Percentiles rank a stretch among this genome's conserved stretches.
Conservation (phyloP, 139 green algal genomes). For the Haematococcus lacustris region DNA sequence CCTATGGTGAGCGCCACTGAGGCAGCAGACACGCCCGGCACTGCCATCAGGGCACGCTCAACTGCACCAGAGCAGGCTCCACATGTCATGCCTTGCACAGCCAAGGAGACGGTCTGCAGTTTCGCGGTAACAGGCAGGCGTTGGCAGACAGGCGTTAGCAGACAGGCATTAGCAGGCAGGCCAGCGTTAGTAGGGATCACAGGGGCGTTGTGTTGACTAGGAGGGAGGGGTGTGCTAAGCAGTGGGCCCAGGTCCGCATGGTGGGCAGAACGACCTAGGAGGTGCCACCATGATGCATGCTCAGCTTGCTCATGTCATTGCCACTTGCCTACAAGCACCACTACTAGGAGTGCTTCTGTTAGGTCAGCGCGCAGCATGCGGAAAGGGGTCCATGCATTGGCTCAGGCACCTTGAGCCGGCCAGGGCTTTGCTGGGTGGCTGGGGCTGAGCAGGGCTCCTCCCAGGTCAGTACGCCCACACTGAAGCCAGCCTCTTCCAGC, state of each 20-base stretch:
- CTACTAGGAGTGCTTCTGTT: not conserved
- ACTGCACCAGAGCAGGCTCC: slow-evolving; percentile 61
- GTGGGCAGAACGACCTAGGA: not conserved
- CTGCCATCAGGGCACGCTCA: slow-evolving; percentile 44
- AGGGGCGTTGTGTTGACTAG: not conserved
- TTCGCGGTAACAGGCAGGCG: too few relatives aligned
- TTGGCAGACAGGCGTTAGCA: too few relatives aligned
- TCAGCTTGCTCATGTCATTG: not conserved
- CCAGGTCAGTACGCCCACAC: not conserved
- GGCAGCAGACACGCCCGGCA: slow-evolving; percentile 43
- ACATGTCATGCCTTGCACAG: slow-evolving; percentile 78
- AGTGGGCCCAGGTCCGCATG: not conserved
- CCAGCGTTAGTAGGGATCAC: not conserved
- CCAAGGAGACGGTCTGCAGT: slow-evolving; percentile 7
- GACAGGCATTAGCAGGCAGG: not conserved
- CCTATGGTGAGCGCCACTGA: slow-evolving; percentile 37
- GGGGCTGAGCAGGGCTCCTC: not conserved
- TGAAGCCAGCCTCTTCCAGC: not conserved
- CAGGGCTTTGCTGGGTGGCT: not conserved
- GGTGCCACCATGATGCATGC: not conserved
- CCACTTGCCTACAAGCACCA: not conserved
- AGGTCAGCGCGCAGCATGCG: not conserved
- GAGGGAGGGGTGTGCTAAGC: not conserved
- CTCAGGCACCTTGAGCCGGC: not conserved
- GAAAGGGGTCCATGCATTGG: not conserved